A percentile compares a stretch with the other conserved stretches of the same genome.
Conservation (phyloP, 768 basidiomycete genomes). For the Saitozyma sp. region DNA sequence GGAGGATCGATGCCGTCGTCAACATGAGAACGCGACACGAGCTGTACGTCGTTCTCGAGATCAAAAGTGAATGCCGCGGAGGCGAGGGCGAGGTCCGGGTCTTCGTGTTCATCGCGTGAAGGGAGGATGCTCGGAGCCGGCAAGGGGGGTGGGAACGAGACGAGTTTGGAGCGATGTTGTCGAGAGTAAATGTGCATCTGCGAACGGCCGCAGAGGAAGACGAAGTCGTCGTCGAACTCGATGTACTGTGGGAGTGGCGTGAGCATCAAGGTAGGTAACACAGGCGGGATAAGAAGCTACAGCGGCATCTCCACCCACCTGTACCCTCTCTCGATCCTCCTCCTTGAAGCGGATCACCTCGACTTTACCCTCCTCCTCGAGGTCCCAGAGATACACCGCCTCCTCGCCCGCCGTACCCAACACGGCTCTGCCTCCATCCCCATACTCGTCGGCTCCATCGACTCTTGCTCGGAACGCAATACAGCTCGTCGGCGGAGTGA, state of each 20-base stretch:
- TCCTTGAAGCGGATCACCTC: constrained; percentile 7
- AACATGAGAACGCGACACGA: no score
- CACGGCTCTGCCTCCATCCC: constrained; percentile 20
- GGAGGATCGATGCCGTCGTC: not conserved
- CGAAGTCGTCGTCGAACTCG: constrained; percentile 40
- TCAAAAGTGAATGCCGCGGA: not conserved
- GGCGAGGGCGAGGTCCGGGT: not conserved
- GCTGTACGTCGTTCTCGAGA: not conserved
- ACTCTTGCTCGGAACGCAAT: constrained; percentile 35
- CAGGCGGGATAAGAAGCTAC: not conserved
- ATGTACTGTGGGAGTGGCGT: constrained; percentile 24
- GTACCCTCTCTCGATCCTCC: constrained; percentile 4
- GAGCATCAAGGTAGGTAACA: not conserved
- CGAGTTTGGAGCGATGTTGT: constrained; percentile 9
- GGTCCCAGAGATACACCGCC: constrained; percentile 35
- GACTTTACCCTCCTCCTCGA: constrained; percentile 22
- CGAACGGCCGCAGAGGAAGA: constrained; percentile 25
- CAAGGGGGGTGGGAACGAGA: constrained; percentile 21
- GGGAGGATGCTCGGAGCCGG: not conserved
- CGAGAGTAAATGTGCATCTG: constrained; percentile 29
- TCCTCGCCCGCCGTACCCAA: constrained; percentile 27
- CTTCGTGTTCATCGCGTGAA: not conserved
- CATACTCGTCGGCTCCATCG: constrained; percentile 17
- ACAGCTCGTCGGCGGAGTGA: constrained; percentile 29
- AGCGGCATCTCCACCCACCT: constrained; percentile 3